Percentiles rank a stretch among this genome's conserved stretches.
Conservation (phyloP, 495 filamentous ascomycete genomes). For the Penicillium angulare region DNA sequence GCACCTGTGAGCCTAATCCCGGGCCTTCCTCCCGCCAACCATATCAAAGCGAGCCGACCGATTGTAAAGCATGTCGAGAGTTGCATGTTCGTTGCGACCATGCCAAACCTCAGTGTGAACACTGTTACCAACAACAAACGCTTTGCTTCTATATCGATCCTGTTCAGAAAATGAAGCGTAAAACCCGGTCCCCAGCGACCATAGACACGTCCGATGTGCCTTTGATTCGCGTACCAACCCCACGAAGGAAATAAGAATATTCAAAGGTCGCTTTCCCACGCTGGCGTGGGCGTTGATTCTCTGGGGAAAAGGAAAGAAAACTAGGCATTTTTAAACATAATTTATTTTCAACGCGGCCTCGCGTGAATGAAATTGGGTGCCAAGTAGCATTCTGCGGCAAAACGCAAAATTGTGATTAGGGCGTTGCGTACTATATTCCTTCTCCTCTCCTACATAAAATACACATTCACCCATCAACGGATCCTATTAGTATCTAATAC, state of each 20-base stretch:
- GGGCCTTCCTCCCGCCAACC: constrained; percentile 6
- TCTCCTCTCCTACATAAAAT: too few species aligned
- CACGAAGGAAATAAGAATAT: neutral
- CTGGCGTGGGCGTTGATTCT: too few species aligned
- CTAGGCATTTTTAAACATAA: too few species aligned
- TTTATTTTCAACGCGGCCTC: too few species aligned
- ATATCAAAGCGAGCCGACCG: constrained; percentile 1
- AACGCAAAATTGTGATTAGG: too few species aligned
- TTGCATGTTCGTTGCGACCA: constrained; percentile 34
- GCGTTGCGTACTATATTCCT: too few species aligned
- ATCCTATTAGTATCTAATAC: too few species aligned
- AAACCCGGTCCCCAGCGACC: neutral
- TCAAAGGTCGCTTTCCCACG: neutral
- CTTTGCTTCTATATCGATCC: constrained; percentile 37
- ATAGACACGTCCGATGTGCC: neutral
- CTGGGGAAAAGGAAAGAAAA: too few species aligned
- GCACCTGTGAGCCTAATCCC: neutral
- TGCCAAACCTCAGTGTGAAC: constrained; percentile 31
- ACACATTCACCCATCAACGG: too few species aligned
- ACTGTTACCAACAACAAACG: constrained; percentile 38
- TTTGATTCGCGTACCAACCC: neutral
- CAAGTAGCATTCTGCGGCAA: too few species aligned
- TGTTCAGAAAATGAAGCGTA: neutral
- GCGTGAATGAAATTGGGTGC: too few species aligned
- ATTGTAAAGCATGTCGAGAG: constrained; percentile 35